A percentile compares a stretch with the other conserved stretches of the same genome.
Evolutionary conservation across 1,284 basidiomycete species (phyloP).

Genomic region (Sanguinoderma infundibulare): DNA sequence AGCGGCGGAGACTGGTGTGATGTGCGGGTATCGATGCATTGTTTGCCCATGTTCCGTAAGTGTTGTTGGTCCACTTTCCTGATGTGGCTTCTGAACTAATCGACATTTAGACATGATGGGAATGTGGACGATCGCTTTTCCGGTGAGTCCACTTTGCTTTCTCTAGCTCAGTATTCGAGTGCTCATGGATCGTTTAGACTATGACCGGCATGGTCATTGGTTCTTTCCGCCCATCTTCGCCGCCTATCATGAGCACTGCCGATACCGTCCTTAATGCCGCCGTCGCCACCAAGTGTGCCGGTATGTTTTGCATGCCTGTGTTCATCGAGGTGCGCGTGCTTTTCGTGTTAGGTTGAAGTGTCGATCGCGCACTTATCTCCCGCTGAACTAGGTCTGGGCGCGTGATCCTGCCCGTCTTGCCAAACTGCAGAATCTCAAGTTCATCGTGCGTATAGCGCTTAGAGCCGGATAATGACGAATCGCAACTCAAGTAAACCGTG

Average conservation of each 20-base stretch:
- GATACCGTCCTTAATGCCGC: constrained; percentile 16
- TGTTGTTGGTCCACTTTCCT: background rate
- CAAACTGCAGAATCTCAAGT: too few species aligned
- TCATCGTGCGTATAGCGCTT: background rate
- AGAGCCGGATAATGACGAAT: too few species aligned
- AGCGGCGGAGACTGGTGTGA: constrained; percentile 29
- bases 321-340: constrained; percentile 32
- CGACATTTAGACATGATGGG: constrained; percentile 22
- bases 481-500: too few species aligned
- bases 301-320: constrained; percentile 28
- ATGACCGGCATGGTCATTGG: constrained; percentile 9
- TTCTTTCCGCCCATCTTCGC: constrained; percentile 21
- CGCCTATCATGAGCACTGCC: constrained; percentile 24
- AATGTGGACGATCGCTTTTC: constrained; percentile 12
- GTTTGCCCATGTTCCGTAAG: constrained; percentile 32
- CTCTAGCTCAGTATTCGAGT: background rate
- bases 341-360: too few species aligned
- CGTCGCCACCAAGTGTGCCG: constrained; percentile 15
- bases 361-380: too few species aligned
- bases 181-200: background rate
- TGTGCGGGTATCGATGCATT: constrained; percentile 23
- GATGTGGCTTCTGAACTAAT: too few species aligned
- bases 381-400: too few species aligned
- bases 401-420: too few species aligned
- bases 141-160: constrained; percentile 12